Base-by-base conservation (phyloP, 108 stramenopile species). In the Conticribra guillardii region DNA sequence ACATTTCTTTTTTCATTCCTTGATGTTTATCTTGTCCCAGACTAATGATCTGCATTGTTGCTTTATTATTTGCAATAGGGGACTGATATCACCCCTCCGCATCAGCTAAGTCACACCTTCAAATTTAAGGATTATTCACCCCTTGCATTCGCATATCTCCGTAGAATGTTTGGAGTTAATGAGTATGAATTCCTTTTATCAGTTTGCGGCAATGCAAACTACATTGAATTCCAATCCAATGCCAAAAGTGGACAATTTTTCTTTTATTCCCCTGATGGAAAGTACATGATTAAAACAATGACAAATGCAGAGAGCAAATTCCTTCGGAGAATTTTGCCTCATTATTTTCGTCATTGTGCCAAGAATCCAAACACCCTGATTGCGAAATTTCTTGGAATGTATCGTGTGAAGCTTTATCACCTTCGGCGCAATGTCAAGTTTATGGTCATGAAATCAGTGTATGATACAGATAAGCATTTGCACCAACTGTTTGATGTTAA, bases 221-320 rank as follows among this genome's bases (percentile, higher is more conserved):
- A 94, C 84, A 92, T 99, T 48, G 98, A 99, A 83, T 99, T 99
- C 81, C 96, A 98, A 62, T 94, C 96, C 37, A 99, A 99, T 69
- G 97, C 99, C 23, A 98, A 98, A 76, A 91, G 89, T 69, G 98
- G 97, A 16, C 97, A 98, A 66, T 99, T 98, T 72, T 98, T 99
- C 80, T 99, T 99, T 74, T 99, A 98, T 62, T 97, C 96, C 5
- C 95, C 95, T 74, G 99, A 99, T 78, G 99, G 98, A 54, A 89
- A 87, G 58, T 98, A 92, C 62, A 96, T 98, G 96, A 96, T 98
- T 82, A 98, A 97, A 78, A 97, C 97, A 32, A 97, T 97, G 96
- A 97, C 97, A 4, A 93, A 97, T 67, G 90, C 90, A 17, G 99
- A 99, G 77, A 94, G 89, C 57, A 98, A 97, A 84, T 98, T 98